Conservation (phyloP, 345 rosid genomes). For the Euphorbia tirucalli region DNA sequence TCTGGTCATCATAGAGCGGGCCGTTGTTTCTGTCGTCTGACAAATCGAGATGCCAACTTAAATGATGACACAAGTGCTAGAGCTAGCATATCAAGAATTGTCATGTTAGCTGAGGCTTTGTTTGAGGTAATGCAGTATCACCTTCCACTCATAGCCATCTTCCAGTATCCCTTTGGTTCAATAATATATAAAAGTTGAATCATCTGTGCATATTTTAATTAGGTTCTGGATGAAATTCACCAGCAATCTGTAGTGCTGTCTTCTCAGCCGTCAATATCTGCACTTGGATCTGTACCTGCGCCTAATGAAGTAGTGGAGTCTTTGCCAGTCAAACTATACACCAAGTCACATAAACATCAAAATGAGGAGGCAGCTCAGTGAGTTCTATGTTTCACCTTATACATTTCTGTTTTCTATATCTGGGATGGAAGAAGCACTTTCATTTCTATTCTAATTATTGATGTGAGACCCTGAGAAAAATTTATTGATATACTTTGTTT, state of each 20-base stretch:
- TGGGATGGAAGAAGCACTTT: background rate
- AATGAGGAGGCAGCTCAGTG: conserved; percentile 84
- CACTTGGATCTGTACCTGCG: conserved; percentile 94
- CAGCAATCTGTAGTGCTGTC: conserved; percentile 96
- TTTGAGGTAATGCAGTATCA: conserved; percentile 62
- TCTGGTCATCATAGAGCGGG: conserved; percentile 85
- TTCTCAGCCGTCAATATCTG: conserved; percentile 78
- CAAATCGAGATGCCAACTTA: conserved; percentile 50
- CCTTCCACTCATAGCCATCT: background rate
- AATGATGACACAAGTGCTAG: conserved; percentile 71
- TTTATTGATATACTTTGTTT: conserved; percentile 1
- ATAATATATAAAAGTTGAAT: conserved; percentile 31
- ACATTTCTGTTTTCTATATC: background rate
- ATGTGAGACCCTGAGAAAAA: background rate
- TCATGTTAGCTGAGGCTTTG: conserved; percentile 95
- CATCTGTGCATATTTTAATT: conserved; percentile 25
- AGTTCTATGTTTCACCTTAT: conserved; percentile 22
- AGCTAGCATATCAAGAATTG: conserved; percentile 96
- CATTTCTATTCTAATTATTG: background rate
- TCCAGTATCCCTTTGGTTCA: background rate
- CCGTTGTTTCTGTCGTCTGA: conserved; percentile 68
- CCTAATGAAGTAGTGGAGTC: conserved; percentile 85
- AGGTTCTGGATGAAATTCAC: conserved; percentile 99
- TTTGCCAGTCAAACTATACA: conserved; percentile 60
- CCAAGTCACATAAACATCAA: conserved; percentile 50